phyloP scores from a whole-genome alignment of 2,329 filamentous ascomycete genomes.

The Fusarium domesticum region DNA sequence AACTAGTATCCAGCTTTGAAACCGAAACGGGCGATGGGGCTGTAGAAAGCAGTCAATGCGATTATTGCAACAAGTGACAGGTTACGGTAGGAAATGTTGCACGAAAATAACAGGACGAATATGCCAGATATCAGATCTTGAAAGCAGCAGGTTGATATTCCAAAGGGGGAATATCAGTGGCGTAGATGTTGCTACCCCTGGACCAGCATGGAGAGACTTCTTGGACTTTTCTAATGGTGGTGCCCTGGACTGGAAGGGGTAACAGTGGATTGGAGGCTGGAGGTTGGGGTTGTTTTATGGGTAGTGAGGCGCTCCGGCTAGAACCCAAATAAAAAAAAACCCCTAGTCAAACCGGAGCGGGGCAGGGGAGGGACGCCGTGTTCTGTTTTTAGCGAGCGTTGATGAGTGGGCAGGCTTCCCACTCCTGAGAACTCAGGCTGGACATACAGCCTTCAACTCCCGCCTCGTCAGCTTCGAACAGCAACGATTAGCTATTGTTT shows the following conservation, averaged over 20 bases:
- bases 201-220: background rate
- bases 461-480: background rate
- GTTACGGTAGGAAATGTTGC: conserved; percentile 11
- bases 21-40: conserved; percentile 10
- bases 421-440: background rate
- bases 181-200: conserved; percentile 25
- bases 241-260: background rate
- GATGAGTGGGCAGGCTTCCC: background rate
- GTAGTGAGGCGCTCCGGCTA: background rate
- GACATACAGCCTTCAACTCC: background rate
- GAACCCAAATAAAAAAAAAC: background rate
- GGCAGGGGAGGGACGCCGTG: background rate
- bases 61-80: conserved; percentile 11
- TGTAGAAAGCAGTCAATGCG: conserved; percentile 2
- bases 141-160: conserved; percentile 15
- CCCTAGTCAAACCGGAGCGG: background rate
- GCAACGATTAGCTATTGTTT: no score
- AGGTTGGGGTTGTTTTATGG: background rate
- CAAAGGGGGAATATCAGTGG: conserved; percentile 13
- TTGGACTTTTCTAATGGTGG: background rate
- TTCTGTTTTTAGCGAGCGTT: background rate
- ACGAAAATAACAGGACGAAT: conserved; percentile 21
- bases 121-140: conserved; percentile 26
- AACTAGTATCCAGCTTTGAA: conserved; percentile 23
- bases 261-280: background rate